phyloP scores from a whole-genome alignment of 805 yeast genomes.

The Debaryomyces maramus region DNA sequence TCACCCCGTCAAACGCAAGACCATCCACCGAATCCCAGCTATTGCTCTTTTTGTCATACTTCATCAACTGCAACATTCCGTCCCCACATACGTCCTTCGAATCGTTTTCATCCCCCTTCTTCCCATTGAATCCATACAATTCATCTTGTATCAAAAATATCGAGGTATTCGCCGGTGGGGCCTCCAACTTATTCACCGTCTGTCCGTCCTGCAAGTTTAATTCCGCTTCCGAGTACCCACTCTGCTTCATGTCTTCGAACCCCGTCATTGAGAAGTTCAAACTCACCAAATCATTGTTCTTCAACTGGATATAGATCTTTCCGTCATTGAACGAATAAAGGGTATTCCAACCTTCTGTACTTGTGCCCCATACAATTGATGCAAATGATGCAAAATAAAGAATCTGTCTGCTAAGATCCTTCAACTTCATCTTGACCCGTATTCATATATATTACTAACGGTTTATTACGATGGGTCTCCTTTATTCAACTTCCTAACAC shows the following conservation, averaged over 20 bases:
- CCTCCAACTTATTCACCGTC: conserved; percentile 17
- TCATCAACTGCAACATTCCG: conserved; percentile 23
- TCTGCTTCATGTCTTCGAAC: conserved; percentile 11
- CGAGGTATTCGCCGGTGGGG: conserved; percentile 35
- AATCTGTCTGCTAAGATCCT: background rate
- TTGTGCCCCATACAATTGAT: conserved; percentile 2
- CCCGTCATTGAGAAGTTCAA: conserved; percentile 39
- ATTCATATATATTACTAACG: background rate
- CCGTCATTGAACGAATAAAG: conserved; percentile 36
- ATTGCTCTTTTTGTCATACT: conserved; percentile 17
- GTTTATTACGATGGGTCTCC: background rate
- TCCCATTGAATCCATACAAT: conserved; percentile 29
- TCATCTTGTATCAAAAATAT: conserved; percentile 27
- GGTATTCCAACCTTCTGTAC: conserved; percentile 27
- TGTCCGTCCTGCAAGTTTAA: conserved; percentile 22
- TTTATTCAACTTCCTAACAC: background rate
- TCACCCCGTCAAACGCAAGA: conserved; percentile 21
- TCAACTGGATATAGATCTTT: conserved; percentile 33
- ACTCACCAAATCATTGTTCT: conserved; percentile 36
- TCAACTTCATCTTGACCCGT: background rate
- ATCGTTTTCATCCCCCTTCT: background rate
- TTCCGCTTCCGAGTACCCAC: conserved; percentile 10
- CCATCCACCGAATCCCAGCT: conserved; percentile 21
- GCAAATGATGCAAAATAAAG: background rate
- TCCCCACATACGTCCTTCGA: conserved; percentile 22